Evolutionary conservation across 305 asterid species (phyloP).

Genomic region (Fraxinus baroniana): DNA sequence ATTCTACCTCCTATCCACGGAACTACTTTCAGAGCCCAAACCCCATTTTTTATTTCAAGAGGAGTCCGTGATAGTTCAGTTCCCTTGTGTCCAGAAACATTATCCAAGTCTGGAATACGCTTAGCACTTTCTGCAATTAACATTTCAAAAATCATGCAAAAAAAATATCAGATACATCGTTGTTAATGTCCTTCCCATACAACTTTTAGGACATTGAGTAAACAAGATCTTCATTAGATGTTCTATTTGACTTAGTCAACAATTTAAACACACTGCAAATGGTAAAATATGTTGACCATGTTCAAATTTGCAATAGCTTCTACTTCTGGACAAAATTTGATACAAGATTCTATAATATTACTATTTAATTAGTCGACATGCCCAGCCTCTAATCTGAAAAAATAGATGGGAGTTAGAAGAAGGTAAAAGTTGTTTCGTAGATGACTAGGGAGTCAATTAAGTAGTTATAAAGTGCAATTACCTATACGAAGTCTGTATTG

Average conservation of each 20-base stretch:
- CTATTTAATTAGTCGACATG: background rate
- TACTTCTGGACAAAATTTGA: background rate
- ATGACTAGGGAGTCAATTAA: conserved; percentile 4
- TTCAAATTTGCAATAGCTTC: background rate
- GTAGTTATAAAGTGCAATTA: conserved; percentile 19
- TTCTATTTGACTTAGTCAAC: background rate
- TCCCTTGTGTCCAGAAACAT: conserved; percentile 65
- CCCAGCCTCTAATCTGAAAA: background rate
- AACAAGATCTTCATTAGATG: conserved; percentile 4
- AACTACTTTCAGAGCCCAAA: conserved; percentile 83
- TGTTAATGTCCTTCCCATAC: background rate
- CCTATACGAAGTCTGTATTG: conserved; percentile 60
- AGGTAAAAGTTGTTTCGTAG: background rate
- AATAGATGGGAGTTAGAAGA: background rate
- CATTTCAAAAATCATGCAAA: background rate
- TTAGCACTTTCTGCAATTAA: conserved; percentile 61
- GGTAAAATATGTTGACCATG: background rate
- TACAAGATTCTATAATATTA: background rate
- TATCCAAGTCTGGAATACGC: conserved; percentile 64
- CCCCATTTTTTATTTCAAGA: conserved; percentile 68
- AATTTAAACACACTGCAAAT: background rate
- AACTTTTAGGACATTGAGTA: background rate
- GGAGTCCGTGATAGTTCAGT: conserved; percentile 72
- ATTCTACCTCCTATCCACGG: conserved; percentile 98
- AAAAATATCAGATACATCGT: background rate